These are phyloP conservation scores for Trichoderma simmonsii DNA, from an alignment of 2,329 filamentous ascomycete genomes.

Conservation along the genomic window DNA sequence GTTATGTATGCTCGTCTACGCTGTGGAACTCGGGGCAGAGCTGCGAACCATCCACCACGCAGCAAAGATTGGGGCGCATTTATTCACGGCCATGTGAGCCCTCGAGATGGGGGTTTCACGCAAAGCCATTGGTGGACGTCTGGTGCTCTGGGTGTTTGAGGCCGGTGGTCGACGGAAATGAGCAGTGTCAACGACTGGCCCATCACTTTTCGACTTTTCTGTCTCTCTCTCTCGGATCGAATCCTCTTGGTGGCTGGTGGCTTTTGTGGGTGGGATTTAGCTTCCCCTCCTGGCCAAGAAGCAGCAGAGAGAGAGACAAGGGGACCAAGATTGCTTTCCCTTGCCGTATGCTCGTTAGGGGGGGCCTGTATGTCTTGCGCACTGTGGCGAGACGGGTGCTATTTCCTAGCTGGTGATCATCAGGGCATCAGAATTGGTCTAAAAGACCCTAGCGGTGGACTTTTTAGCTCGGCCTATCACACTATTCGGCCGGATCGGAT, in stretches of 20 bases:
- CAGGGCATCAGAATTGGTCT: constrained; percentile 10
- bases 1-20: not conserved
- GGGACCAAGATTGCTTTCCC: not conserved
- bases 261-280: not conserved
- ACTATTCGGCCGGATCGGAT: constrained; percentile 18
- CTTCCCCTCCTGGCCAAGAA: not conserved
- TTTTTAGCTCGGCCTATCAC: constrained; percentile 4
- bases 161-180: not conserved
- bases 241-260: not conserved
- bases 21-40: not conserved
- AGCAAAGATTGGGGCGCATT: constrained; percentile 28
- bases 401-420: constrained; percentile 20
- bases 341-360: not conserved
- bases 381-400: constrained; percentile 18
- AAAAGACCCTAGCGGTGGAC: constrained; percentile 7
- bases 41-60: constrained; percentile 17
- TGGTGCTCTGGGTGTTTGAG: constrained; percentile 4
- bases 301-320: not conserved
- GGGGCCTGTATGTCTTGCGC: constrained; percentile 1
- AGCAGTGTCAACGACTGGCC: not conserved
- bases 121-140: constrained; percentile 7
- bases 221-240: not conserved
- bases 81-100: constrained; percentile 29
- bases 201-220: not conserved
- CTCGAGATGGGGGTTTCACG: not conserved